A percentile compares a stretch with the other conserved stretches of the same genome.
These are phyloP conservation scores for Backusella westeae DNA, from an alignment of 192 early-diverging fungal species.

Conservation along the genomic window DNA sequence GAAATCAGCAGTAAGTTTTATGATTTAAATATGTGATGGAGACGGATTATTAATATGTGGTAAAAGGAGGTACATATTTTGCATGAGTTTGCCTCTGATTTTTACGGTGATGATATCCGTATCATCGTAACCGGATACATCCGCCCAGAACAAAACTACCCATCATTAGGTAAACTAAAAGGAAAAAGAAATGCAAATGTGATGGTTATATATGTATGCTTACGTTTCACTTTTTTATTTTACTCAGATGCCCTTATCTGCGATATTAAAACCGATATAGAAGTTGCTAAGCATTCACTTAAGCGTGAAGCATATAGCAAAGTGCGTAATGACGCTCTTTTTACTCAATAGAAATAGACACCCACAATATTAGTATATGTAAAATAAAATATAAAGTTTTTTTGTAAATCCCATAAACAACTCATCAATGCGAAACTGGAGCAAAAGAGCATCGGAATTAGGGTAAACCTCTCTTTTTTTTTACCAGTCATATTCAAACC, in stretches of 20 bases:
- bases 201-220: not conserved
- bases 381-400: not conserved
- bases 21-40: not conserved
- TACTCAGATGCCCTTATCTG: slow-evolving; percentile 76
- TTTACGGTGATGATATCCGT: slow-evolving; percentile 83
- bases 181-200: not conserved
- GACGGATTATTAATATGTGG: not conserved
- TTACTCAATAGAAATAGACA: slow-evolving; percentile 21
- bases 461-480: not conserved
- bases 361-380: not conserved
- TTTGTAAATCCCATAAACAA: slow-evolving; percentile 4
- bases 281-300: slow-evolving; percentile 70
- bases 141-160: slow-evolving; percentile 87
- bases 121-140: slow-evolving; percentile 91
- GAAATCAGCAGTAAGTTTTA: slow-evolving; percentile 70
- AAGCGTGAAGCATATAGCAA: slow-evolving; percentile 55
- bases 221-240: not conserved
- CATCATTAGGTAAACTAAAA: slow-evolving; percentile 62
- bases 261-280: slow-evolving; percentile 90
- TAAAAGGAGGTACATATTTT: slow-evolving; percentile 93
- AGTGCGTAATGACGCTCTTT: slow-evolving; percentile 40
- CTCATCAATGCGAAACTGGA: not conserved
- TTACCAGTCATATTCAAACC: slow-evolving; percentile 6
- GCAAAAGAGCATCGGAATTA: not conserved
- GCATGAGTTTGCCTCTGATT: slow-evolving; percentile 82